phyloP scores from a whole-genome alignment of 768 basidiomycete genomes.

The Pulveroboletus ravenelii region DNA sequence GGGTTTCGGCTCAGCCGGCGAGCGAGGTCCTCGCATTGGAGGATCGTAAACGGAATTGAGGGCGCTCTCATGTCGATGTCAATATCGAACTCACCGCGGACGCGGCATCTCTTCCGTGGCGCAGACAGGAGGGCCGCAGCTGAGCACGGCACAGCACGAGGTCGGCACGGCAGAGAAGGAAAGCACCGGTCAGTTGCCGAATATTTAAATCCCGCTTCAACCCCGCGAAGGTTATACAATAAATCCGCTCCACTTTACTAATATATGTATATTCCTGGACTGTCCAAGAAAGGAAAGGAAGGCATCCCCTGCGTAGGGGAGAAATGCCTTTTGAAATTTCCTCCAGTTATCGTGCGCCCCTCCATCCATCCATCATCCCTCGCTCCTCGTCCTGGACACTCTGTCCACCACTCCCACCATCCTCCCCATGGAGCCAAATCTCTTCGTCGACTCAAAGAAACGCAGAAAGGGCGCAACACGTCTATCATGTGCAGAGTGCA shows the following conservation, averaged over 20 bases:
- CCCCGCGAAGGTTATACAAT: conserved; percentile 20
- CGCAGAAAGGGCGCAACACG: conserved; percentile 69
- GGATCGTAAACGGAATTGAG: conserved; percentile 14
- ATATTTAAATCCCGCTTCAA: conserved; percentile 12
- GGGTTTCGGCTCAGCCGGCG: conserved; percentile 10
- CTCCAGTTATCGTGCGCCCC: conserved; percentile 9
- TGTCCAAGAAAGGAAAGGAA: conserved; percentile 26
- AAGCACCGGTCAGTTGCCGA: conserved; percentile 8
- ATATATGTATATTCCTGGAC: conserved; percentile 6
- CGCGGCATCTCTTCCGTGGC: too few relatives aligned
- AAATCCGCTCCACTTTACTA: neutral
- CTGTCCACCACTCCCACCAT: neutral
- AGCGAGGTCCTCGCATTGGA: neutral
- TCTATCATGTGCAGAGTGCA: conserved; percentile 76
- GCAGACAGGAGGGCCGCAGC: too few relatives aligned
- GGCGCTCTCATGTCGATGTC: neutral
- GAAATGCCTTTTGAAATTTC: conserved; percentile 9
- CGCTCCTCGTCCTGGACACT: conserved; percentile 20
- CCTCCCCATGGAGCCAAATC: conserved; percentile 19
- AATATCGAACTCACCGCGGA: too few relatives aligned
- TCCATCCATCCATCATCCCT: conserved; percentile 24
- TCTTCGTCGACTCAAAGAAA: conserved; percentile 43
- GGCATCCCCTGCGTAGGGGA: conserved; percentile 3
- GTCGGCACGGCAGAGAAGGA: conserved; percentile 1
- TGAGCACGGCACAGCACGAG: conserved; percentile 12